Percentiles rank a stretch among this genome's conserved stretches.
Evolutionary conservation across 2,329 filamentous ascomycete species (phyloP).

Genomic region (Xylaria polymorpha): DNA sequence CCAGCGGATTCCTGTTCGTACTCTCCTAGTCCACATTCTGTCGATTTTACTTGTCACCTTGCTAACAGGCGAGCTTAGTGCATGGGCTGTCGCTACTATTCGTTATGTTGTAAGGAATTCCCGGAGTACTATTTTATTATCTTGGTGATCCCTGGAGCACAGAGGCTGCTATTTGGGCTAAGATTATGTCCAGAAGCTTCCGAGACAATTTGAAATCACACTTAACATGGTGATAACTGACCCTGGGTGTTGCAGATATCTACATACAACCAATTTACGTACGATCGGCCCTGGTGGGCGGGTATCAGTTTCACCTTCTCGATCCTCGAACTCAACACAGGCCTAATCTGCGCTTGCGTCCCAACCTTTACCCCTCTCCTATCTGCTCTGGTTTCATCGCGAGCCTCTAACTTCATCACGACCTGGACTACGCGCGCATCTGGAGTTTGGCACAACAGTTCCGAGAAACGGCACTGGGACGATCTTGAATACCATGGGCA

Average conservation of each 20-base stretch:
- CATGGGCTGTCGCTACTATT: slow-evolving; percentile 47
- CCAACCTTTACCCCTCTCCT: slow-evolving; percentile 47
- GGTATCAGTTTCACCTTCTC: slow-evolving; percentile 49
- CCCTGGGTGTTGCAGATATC: slow-evolving; percentile 37
- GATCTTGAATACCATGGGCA: slow-evolving; percentile 29
- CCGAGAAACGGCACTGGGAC: slow-evolving; percentile 39
- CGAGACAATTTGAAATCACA: not conserved
- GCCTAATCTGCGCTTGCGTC: slow-evolving; percentile 48
- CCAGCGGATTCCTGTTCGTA: slow-evolving; percentile 47
- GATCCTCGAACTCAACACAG: slow-evolving; percentile 49
- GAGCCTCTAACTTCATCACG: slow-evolving; percentile 35
- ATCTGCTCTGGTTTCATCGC: slow-evolving; percentile 35
- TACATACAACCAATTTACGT: slow-evolving; percentile 47
- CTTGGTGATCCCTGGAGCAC: not conserved
- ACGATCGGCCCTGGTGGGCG: slow-evolving; percentile 50
- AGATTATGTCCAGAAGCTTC: not conserved
- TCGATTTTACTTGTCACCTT: not conserved
- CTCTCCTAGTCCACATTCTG: not conserved
- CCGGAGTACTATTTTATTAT: not conserved
- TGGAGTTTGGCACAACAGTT: slow-evolving; percentile 34
- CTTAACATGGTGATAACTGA: not conserved
- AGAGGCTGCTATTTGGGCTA: not conserved
- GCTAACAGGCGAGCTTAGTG: slow-evolving; percentile 40
- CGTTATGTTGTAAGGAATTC: slow-evolving; percentile 40
- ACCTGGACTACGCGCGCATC: slow-evolving; percentile 38